phyloP scores from a whole-genome alignment of 352 stramenopile species.

The Pythium scleroteichum region DNA sequence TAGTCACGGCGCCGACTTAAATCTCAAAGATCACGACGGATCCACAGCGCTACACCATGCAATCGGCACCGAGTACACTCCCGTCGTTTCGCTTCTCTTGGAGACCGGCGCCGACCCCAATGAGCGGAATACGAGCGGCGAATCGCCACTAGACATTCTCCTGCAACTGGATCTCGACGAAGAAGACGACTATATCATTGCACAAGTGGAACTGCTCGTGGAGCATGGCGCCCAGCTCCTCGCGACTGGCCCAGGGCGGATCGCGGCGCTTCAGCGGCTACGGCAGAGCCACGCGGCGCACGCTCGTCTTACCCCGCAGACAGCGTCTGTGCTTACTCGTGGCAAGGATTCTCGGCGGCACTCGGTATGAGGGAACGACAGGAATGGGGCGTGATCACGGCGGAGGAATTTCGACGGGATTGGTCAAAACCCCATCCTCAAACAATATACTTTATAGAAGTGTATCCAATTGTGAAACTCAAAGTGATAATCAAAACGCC shows the following conservation, averaged over 20 bases:
- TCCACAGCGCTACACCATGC: constrained; percentile 10
- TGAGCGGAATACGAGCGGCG: constrained; percentile 1
- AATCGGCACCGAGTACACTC: constrained; percentile 5
- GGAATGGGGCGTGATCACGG: not conserved
- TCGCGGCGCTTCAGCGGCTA: not conserved
- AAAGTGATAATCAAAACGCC: too few relatives aligned
- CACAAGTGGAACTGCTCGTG: constrained; percentile 11
- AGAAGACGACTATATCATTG: not conserved
- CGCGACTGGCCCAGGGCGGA: not conserved
- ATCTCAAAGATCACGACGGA: not conserved
- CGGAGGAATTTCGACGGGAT: too few relatives aligned
- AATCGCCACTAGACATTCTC: constrained; percentile 4
- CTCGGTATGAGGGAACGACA: not conserved
- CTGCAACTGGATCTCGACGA: not conserved
- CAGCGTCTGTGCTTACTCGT: not conserved
- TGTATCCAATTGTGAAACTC: too few relatives aligned
- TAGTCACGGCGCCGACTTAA: not conserved
- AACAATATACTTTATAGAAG: not conserved
- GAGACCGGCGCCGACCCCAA: constrained; percentile 6
- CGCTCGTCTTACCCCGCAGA: not conserved
- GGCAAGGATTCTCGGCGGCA: not conserved
- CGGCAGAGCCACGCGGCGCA: not conserved
- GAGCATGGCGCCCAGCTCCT: constrained; percentile 1
- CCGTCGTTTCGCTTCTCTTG: constrained; percentile 4
- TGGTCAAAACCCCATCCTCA: too few relatives aligned